phyloP scores from a whole-genome alignment of 192 early-diverging fungal genomes.

The Cladochytrium replicatum region DNA sequence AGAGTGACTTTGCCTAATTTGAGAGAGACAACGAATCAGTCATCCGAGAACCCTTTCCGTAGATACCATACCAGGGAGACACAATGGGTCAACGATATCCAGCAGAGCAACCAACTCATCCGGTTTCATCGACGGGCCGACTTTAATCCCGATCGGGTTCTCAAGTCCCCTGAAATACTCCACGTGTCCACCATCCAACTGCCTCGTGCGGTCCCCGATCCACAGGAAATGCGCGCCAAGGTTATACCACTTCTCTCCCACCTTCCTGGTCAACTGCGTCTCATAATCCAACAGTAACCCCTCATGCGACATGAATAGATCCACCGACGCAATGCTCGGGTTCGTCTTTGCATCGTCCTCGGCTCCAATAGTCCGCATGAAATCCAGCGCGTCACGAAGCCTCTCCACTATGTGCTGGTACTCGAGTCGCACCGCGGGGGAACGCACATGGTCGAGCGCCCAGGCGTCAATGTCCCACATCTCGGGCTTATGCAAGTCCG shows the following conservation, averaged over 20 bases:
- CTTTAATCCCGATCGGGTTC: slow-evolving; percentile 96
- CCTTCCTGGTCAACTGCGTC: slow-evolving; percentile 63
- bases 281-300: slow-evolving; percentile 93
- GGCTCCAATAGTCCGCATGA: slow-evolving; percentile 92
- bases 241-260: slow-evolving; percentile 62
- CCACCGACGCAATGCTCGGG: slow-evolving; percentile 63
- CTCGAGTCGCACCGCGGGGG: slow-evolving; percentile 62
- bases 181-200: slow-evolving; percentile 88
- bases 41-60: no score
- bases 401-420: slow-evolving; percentile 87
- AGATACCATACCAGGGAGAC: slow-evolving; percentile 63
- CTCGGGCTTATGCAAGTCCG: slow-evolving; percentile 84
- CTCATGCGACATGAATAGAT: slow-evolving; percentile 91
- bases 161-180: slow-evolving; percentile 96
- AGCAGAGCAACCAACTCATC: slow-evolving; percentile 74
- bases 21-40: no score
- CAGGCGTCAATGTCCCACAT: slow-evolving; percentile 56
- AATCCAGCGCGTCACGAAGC: slow-evolving; percentile 79
- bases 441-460: slow-evolving; percentile 83
- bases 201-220: slow-evolving; percentile 96
- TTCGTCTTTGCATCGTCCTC: slow-evolving; percentile 34
- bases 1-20: slow-evolving; percentile 76
- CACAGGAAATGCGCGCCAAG: slow-evolving; percentile 93
- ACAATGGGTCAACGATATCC: slow-evolving; percentile 76
- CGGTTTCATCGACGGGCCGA: slow-evolving; percentile 83